These are phyloP conservation scores for Tephrocybe sp. DNA, from an alignment of 768 basidiomycete species.

Conservation along the genomic window DNA sequence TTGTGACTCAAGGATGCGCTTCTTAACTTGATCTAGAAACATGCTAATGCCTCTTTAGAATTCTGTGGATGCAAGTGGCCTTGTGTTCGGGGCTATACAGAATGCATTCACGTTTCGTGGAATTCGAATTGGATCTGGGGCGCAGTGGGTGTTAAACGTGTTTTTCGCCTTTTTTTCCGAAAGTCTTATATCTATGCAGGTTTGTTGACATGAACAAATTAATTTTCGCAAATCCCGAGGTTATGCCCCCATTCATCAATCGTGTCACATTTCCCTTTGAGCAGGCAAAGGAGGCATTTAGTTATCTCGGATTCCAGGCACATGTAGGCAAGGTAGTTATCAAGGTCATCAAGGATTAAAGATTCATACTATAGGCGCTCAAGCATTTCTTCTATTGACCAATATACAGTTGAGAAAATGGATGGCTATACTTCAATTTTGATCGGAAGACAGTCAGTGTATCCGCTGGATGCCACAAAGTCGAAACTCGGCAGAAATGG, in stretches of 20 bases:
- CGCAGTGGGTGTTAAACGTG: slow-evolving; percentile 37
- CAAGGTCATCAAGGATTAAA: too few relatives aligned
- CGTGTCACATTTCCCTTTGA: slow-evolving; percentile 58
- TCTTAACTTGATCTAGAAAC: background rate
- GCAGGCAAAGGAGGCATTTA: slow-evolving; percentile 47
- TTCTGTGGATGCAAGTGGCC: slow-evolving; percentile 16
- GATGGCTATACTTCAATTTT: too few relatives aligned
- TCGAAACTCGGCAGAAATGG: too few relatives aligned
- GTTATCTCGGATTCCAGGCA: slow-evolving; percentile 48
- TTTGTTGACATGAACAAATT: slow-evolving; percentile 53
- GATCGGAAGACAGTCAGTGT: too few relatives aligned
- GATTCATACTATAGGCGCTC: too few relatives aligned
- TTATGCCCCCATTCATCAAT: slow-evolving; percentile 50
- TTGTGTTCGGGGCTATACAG: slow-evolving; percentile 31
- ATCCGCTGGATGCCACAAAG: too few relatives aligned
- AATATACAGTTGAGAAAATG: too few relatives aligned
- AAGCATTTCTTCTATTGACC: too few relatives aligned
- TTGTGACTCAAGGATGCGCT: slow-evolving; percentile 36
- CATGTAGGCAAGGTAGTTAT: slow-evolving; percentile 63
- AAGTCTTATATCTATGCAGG: slow-evolving; percentile 21
- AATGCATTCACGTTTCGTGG: slow-evolving; percentile 46
- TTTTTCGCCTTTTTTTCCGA: background rate
- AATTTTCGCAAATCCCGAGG: slow-evolving; percentile 36
- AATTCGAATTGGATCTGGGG: slow-evolving; percentile 53
- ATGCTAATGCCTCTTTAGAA: too few relatives aligned